Evolutionary conservation across 345 rosid genomes (phyloP).

Genomic region (Lepidium didymum): DNA sequence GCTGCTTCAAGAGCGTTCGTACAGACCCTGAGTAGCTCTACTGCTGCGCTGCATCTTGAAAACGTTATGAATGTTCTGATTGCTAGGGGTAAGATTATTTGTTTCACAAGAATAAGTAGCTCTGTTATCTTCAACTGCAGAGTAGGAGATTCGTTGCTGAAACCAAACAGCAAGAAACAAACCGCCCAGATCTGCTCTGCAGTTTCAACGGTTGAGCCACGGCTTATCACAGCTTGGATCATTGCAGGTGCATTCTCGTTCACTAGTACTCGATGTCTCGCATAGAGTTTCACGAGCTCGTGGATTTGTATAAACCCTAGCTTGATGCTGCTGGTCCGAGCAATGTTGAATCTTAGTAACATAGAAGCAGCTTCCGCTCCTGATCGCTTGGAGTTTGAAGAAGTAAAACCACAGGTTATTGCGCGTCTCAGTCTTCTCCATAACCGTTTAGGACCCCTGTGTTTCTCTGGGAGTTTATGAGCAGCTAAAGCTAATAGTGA

Average conservation of each 20-base stretch:
- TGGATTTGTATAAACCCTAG: conserved; percentile 55
- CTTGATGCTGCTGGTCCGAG: conserved; percentile 51
- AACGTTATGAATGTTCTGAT: conserved; percentile 61
- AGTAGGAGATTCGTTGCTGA: conserved; percentile 53
- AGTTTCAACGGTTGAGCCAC: conserved; percentile 50
- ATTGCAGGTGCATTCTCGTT: conserved; percentile 49
- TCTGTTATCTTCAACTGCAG: conserved; percentile 70
- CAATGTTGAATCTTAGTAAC: conserved; percentile 78
- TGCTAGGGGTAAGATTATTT: conserved; percentile 70
- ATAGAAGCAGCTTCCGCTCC: conserved; percentile 79
- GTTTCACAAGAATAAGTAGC: conserved; percentile 48
- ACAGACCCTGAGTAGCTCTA: conserved; percentile 82
- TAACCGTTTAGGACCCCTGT: conserved; percentile 34
- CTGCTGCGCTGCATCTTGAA: conserved; percentile 73
- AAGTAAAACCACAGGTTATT: conserved; percentile 60
- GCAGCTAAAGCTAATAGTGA: conserved; percentile 70
- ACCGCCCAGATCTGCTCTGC: conserved; percentile 82
- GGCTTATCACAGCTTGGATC: conserved; percentile 66
- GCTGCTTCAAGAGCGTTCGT: conserved; percentile 82
- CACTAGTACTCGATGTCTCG: conserved; percentile 42
- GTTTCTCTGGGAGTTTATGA: conserved; percentile 68
- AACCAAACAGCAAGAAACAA: conserved; percentile 69
- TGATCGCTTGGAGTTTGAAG: conserved; percentile 55
- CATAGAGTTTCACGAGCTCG: conserved; percentile 64
- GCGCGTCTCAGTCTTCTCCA: conserved; percentile 57